A percentile compares a stretch with the other conserved stretches of the same genome.
Conservation (phyloP, 1,284 basidiomycete genomes). For the Volvariella volvacea region DNA sequence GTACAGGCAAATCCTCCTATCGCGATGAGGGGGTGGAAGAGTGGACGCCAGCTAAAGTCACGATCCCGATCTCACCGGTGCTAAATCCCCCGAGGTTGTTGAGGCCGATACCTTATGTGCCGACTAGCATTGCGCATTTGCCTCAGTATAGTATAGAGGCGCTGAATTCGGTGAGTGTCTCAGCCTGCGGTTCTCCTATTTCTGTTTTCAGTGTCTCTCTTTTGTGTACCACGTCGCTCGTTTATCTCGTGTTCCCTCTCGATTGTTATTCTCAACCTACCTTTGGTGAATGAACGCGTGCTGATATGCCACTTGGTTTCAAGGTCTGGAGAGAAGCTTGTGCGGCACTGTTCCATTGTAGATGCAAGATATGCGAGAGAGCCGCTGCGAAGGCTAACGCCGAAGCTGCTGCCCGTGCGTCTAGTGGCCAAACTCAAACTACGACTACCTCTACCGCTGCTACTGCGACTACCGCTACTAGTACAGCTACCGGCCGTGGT, state of each 20-base stretch:
- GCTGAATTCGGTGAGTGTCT: conserved; percentile 40
- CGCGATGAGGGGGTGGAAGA: too few relatives aligned
- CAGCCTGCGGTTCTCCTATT: too few relatives aligned
- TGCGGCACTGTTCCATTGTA: conserved; percentile 61
- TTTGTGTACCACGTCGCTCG: background rate
- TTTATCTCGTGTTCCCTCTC: too few relatives aligned
- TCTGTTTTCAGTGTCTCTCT: background rate
- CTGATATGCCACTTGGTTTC: too few relatives aligned
- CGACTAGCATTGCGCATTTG: conserved; percentile 50
- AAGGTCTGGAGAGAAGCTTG: conserved; percentile 74
- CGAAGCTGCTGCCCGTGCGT: conserved; percentile 27
- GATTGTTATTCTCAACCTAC: too few relatives aligned
- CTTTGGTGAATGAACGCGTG: too few relatives aligned
- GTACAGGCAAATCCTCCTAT: too few relatives aligned
- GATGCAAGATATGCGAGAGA: conserved; percentile 64
- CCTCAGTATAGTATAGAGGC: conserved; percentile 56
- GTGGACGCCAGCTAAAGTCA: conserved; percentile 5
- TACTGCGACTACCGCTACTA: background rate
- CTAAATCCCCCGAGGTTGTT: conserved; percentile 50
- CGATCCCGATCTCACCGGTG: conserved; percentile 51
- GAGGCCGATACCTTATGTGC: conserved; percentile 61
- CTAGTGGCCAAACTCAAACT: conserved; percentile 10
- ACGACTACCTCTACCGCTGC: conserved; percentile 9
- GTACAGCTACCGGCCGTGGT: too few relatives aligned
- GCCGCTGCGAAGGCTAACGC: conserved; percentile 41